Conservation (phyloP, 2,329 filamentous ascomycete species). For the Myriosclerotinia curreyana region DNA sequence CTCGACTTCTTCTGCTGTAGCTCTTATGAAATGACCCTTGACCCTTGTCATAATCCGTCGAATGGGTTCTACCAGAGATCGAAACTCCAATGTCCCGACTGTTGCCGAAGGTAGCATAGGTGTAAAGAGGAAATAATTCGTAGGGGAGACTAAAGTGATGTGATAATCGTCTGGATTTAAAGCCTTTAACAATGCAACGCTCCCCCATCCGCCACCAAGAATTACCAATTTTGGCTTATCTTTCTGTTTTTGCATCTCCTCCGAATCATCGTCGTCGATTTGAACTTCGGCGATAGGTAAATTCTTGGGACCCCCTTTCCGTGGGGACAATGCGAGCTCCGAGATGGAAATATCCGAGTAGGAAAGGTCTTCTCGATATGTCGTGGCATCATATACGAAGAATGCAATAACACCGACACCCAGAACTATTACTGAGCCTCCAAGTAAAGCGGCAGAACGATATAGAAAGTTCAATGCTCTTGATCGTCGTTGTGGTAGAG, state of each 20-base stretch:
- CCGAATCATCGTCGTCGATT: conserved; percentile 82
- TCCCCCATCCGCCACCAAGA: conserved; percentile 91
- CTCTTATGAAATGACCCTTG: conserved; percentile 85
- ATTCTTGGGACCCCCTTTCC: conserved; percentile 87
- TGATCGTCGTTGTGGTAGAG: conserved; percentile 50
- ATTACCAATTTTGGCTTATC: conserved; percentile 92
- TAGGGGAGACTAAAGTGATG: conserved; percentile 89
- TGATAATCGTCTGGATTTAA: conserved; percentile 90
- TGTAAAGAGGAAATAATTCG: conserved; percentile 97
- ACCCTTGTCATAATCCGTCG: conserved; percentile 76
- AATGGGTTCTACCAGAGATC: conserved; percentile 90
- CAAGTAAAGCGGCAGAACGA: conserved; percentile 67
- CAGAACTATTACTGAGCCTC: conserved; percentile 70
- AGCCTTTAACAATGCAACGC: conserved; percentile 86
- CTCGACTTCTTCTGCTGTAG: conserved; percentile 81
- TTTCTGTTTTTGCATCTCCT: conserved; percentile 66
- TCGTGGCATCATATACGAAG: conserved; percentile 91
- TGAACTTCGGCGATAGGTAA: conserved; percentile 84
- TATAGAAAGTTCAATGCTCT: conserved; percentile 59
- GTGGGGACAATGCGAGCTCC: conserved; percentile 74
- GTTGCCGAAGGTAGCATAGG: conserved; percentile 97
- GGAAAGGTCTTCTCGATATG: conserved; percentile 71
- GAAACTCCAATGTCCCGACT: conserved; percentile 87
- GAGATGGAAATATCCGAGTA: conserved; percentile 78
- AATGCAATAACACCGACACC: conserved; percentile 72